A percentile compares a stretch with the other conserved stretches of the same genome.
Evolutionary conservation across 768 basidiomycete genomes (phyloP).

Genomic region (Suillus placidus): DNA sequence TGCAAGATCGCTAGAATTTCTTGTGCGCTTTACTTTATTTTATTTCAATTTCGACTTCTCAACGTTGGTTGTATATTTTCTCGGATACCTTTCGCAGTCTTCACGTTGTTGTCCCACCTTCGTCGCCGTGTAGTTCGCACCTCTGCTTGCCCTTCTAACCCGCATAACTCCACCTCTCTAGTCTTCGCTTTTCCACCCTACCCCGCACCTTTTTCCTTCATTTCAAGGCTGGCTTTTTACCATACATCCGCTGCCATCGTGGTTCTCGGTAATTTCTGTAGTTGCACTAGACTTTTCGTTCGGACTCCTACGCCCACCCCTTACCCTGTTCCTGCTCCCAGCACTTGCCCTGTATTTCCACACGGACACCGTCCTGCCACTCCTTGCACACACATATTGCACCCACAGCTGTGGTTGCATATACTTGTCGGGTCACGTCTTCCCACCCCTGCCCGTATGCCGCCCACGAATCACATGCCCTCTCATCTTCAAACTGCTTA

Average conservation of each 20-base stretch:
- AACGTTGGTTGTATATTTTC: conserved; percentile 33
- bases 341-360: conserved; percentile 19
- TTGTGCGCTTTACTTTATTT: conserved; percentile 38
- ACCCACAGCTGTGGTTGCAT: conserved; percentile 18
- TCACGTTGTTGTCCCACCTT: conserved; percentile 31
- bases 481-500: conserved; percentile 10
- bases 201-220: conserved; percentile 21
- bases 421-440: conserved; percentile 26
- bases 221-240: conserved; percentile 28
- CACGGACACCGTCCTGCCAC: conserved; percentile 19
- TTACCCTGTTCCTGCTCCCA: conserved; percentile 21
- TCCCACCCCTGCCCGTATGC: conserved; percentile 18
- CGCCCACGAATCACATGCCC: conserved; percentile 17
- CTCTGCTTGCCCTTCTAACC: conserved; percentile 38
- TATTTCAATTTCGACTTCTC: conserved; percentile 38
- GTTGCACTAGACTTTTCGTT: conserved; percentile 24
- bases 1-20: conserved; percentile 47
- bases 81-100: conserved; percentile 38
- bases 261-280: conserved; percentile 30
- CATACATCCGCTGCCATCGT: conserved; percentile 22
- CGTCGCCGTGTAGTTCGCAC: conserved; percentile 33
- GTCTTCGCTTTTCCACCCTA: conserved; percentile 25
- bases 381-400: conserved; percentile 36
- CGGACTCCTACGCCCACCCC: conserved; percentile 22
- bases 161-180: conserved; percentile 25